phyloP scores from a whole-genome alignment of 129 eudicot genomes.

The Helianthus tuberosus region DNA sequence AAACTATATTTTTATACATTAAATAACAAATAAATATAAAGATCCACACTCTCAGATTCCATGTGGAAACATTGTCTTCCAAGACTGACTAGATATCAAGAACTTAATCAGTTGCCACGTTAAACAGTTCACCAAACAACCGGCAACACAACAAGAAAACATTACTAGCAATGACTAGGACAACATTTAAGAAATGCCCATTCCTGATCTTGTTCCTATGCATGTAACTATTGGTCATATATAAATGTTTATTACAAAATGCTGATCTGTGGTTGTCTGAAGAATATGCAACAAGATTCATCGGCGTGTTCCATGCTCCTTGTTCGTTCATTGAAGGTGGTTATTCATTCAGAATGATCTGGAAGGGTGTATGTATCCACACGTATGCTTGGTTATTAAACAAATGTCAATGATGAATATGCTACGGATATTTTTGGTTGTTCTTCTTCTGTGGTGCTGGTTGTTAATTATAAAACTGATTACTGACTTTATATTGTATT shows the following conservation, averaged over 20 bases:
- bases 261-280: conserved; percentile 37
- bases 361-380: not conserved
- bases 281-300: conserved; percentile 25
- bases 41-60: conserved; percentile 31
- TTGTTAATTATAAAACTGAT: conserved; percentile 20
- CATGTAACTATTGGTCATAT: conserved; percentile 28
- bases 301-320: conserved; percentile 5
- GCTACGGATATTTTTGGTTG: conserved; percentile 31
- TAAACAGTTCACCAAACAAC: conserved; percentile 33
- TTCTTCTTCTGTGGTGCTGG: conserved; percentile 37
- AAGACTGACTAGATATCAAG: conserved; percentile 27
- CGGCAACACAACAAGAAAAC: conserved; percentile 38
- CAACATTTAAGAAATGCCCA: conserved; percentile 27
- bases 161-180: conserved; percentile 31
- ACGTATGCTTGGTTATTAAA: conserved; percentile 31
- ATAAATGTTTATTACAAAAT: conserved; percentile 15
- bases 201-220: conserved; percentile 28
- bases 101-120: conserved; percentile 27
- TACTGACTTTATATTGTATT: conserved; percentile 10
- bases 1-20: not conserved
- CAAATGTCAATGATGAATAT: conserved; percentile 34
- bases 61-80: conserved; percentile 19
- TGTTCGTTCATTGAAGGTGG: not conserved
- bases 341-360: conserved; percentile 21
- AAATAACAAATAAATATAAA: conserved; percentile 12